A percentile compares a stretch with the other conserved stretches of the same genome.
These are phyloP conservation scores for Xylaria multiplex DNA, from an alignment of 2,329 filamentous ascomycete genomes.

Conservation along the genomic window DNA sequence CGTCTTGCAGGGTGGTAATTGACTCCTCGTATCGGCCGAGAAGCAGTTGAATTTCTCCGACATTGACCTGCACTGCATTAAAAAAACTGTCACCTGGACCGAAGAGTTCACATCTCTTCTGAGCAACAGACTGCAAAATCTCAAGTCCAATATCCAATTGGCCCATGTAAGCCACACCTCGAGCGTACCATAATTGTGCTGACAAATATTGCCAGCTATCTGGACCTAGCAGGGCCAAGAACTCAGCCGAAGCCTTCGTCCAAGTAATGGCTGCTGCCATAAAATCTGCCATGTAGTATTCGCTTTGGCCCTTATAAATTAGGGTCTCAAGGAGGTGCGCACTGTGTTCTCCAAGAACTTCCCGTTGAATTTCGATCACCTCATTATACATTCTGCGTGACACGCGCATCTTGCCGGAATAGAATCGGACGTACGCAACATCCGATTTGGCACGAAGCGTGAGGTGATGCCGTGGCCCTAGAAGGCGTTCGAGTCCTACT, in stretches of 20 bases:
- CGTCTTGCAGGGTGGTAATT: not conserved
- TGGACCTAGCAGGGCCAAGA: not conserved
- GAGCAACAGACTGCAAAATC: constrained; percentile 2
- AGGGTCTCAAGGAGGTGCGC: not conserved
- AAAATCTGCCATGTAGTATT: constrained; percentile 10
- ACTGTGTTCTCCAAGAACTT: constrained; percentile 3
- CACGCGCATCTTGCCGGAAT: constrained; percentile 1
- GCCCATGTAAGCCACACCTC: not conserved
- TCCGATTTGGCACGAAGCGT: constrained; percentile 2
- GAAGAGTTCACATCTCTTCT: constrained; percentile 3
- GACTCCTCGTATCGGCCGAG: not conserved
- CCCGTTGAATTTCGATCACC: not conserved
- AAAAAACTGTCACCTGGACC: not conserved
- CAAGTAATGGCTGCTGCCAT: not conserved
- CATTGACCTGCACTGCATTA: constrained; percentile 2
- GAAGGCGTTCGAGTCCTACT: not conserved
- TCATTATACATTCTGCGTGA: constrained; percentile 4
- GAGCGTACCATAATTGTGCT: constrained; percentile 6
- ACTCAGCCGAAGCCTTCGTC: not conserved
- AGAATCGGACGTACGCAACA: constrained; percentile 3
- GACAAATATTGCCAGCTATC: constrained; percentile 6
- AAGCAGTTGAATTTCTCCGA: constrained; percentile 11
- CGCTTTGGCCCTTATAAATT: constrained; percentile 4
- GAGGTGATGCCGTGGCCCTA: constrained; percentile 7
- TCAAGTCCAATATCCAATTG: not conserved